Conservation (phyloP, 73 alveolate genomes). For the Stentor coeruleus region DNA sequence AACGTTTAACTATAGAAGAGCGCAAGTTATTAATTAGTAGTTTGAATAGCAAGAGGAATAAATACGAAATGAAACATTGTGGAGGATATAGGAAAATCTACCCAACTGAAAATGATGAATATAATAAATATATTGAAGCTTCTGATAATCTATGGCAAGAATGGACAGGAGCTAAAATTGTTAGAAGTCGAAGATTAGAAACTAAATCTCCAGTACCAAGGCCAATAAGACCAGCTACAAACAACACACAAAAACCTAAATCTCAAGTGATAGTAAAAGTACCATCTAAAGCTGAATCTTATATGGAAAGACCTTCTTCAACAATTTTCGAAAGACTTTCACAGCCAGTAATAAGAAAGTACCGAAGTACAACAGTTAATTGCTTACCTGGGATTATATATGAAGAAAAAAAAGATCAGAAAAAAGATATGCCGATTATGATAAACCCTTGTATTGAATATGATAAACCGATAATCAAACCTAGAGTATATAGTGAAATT, state of each 20-base stretch:
- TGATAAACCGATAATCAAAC: neutral
- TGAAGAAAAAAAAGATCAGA: neutral
- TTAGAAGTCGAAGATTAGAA: slow-evolving; percentile 5
- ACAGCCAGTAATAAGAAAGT: slow-evolving; percentile 3
- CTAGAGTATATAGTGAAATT: neutral
- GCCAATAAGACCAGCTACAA: neutral
- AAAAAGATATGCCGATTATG: neutral
- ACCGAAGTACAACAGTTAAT: neutral
- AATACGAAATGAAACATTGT: neutral
- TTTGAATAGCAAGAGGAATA: neutral
- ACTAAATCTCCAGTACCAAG: neutral
- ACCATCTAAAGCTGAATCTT: neutral
- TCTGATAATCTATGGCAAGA: slow-evolving; percentile 29
- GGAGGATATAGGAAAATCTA: slow-evolving; percentile 27
- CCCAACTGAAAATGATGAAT: slow-evolving; percentile 17
- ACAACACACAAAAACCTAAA: neutral
- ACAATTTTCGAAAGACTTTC: slow-evolving; percentile 8
- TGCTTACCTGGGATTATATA: neutral
- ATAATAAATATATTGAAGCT: slow-evolving; percentile 21
- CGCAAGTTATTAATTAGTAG: neutral
- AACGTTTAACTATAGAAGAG: neutral
- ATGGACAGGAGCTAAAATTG: slow-evolving; percentile 27
- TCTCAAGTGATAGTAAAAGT: neutral
- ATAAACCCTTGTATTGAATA: neutral
- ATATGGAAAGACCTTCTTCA: slow-evolving; percentile 2